Evolutionary conservation across 1,284 basidiomycete genomes (phyloP).

Genomic region (Thelephora terrestris): DNA sequence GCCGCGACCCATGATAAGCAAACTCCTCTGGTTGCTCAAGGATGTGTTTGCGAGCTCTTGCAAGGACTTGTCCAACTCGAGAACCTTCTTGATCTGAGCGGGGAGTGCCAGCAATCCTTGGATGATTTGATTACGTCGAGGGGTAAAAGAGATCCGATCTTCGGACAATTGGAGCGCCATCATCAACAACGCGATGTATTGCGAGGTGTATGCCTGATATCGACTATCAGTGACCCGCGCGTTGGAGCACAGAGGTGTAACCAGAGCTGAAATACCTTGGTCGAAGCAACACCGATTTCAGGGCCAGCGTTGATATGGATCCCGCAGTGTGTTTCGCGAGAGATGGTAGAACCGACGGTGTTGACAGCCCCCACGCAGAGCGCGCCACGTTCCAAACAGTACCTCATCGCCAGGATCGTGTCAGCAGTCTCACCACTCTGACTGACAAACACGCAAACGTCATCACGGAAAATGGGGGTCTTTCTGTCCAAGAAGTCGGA

Average conservation of each 20-base stretch:
- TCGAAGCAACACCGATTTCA: constrained; percentile 99
- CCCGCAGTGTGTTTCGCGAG: constrained; percentile 98
- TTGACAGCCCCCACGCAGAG: constrained; percentile 97
- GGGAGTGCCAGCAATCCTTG: constrained; percentile 89
- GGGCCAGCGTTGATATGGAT: constrained; percentile 99
- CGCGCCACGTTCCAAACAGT: constrained; percentile 94
- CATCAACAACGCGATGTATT: constrained; percentile 98
- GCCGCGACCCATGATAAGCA: constrained; percentile 96
- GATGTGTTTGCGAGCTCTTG: constrained; percentile 80
- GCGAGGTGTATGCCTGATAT: constrained; percentile 89
- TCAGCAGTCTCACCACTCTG: constrained; percentile 99
- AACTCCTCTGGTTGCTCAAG: constrained; percentile 72
- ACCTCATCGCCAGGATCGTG: constrained; percentile 92
- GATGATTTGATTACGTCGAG: constrained; percentile 90
- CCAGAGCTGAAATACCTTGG: constrained; percentile 55
- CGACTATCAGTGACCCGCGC: constrained; percentile 10
- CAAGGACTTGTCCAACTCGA: constrained; percentile 72
- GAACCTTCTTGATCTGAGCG: constrained; percentile 80
- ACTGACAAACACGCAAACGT: constrained; percentile 93
- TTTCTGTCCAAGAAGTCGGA: constrained; percentile 98
- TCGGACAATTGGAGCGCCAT: constrained; percentile 97
- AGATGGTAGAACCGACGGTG: constrained; percentile 96
- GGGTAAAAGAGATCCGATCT: constrained; percentile 89
- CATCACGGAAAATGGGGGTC: constrained; percentile 99
- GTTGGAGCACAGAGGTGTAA: background rate